These are phyloP conservation scores for Raddia guianensis DNA, from an alignment of 176 grass and related monocot genomes.

Conservation along the genomic window DNA sequence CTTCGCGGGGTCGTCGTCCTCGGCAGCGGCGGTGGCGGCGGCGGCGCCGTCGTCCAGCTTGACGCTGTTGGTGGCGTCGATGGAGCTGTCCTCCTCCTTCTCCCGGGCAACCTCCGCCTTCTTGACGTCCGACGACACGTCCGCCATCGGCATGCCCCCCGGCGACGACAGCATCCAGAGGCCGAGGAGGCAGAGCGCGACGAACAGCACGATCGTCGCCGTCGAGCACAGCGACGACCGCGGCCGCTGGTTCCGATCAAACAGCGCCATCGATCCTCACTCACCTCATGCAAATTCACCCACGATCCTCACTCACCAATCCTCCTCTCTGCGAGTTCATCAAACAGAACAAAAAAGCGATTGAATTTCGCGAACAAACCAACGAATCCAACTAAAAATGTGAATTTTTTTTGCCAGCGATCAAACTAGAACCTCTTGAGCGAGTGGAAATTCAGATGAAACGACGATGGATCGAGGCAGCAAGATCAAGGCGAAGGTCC, in stretches of 20 bases:
- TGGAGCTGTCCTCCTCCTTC: conserved; percentile 63
- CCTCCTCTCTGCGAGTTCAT: not conserved
- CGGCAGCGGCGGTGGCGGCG: not conserved
- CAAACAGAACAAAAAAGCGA: not conserved
- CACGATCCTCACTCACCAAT: not conserved
- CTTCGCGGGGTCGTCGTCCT: conserved; percentile 27
- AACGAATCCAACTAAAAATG: not conserved
- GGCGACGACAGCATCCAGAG: conserved; percentile 73
- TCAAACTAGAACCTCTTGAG: not conserved
- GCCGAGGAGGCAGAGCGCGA: conserved; percentile 75
- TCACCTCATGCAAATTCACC: conserved; percentile 29
- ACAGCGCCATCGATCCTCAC: conserved; percentile 55
- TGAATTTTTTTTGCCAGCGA: too few relatives aligned
- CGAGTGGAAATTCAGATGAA: too few relatives aligned
- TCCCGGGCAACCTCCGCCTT: conserved; percentile 43
- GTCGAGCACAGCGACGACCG: conserved; percentile 70
- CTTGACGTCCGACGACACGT: conserved; percentile 37
- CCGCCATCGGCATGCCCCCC: conserved; percentile 42
- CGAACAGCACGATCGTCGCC: conserved; percentile 60
- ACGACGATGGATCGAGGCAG: not conserved
- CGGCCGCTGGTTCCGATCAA: conserved; percentile 65
- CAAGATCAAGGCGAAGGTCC: not conserved
- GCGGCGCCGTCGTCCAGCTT: conserved; percentile 34
- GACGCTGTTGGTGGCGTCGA: conserved; percentile 63
- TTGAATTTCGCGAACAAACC: not conserved